These are phyloP conservation scores for Vachellia pachyceras DNA, from an alignment of 306 rosid species.

Conservation along the genomic window DNA sequence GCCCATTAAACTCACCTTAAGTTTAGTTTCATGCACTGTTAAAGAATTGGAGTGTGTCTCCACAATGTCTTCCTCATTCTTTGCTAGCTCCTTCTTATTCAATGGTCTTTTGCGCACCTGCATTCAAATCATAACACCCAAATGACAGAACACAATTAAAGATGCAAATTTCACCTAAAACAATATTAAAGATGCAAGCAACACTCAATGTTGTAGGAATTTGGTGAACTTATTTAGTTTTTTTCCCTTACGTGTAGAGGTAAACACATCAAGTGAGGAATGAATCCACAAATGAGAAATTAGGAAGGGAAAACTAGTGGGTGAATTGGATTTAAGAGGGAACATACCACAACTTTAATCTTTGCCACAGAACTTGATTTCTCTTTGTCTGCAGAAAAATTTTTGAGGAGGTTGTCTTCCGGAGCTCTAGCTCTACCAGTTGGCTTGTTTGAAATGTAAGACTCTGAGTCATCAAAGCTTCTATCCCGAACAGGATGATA, in stretches of 20 bases:
- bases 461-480: conserved; percentile 72
- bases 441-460: conserved; percentile 58
- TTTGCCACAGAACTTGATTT: conserved; percentile 81
- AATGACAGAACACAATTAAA: conserved; percentile 13
- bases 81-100: conserved; percentile 81
- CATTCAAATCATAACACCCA: conserved; percentile 32
- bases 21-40: conserved; percentile 90
- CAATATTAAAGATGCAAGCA: conserved; percentile 8
- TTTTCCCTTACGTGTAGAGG: too few relatives aligned
- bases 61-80: conserved; percentile 85
- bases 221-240: too few relatives aligned
- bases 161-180: too few relatives aligned
- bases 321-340: background rate
- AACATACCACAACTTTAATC: conserved; percentile 93
- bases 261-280: conserved; percentile 13
- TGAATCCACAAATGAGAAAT: background rate
- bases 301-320: background rate
- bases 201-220: background rate
- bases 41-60: conserved; percentile 68
- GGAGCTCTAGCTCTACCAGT: conserved; percentile 54
- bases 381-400: conserved; percentile 71
- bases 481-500: conserved; percentile 52
- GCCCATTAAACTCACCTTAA: conserved; percentile 59
- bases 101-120: conserved; percentile 97
- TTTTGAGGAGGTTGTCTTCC: conserved; percentile 68